Percentiles rank a stretch among this genome's conserved stretches.
Conservation (phyloP, 345 rosid species). For the Populus ilicifolia region DNA sequence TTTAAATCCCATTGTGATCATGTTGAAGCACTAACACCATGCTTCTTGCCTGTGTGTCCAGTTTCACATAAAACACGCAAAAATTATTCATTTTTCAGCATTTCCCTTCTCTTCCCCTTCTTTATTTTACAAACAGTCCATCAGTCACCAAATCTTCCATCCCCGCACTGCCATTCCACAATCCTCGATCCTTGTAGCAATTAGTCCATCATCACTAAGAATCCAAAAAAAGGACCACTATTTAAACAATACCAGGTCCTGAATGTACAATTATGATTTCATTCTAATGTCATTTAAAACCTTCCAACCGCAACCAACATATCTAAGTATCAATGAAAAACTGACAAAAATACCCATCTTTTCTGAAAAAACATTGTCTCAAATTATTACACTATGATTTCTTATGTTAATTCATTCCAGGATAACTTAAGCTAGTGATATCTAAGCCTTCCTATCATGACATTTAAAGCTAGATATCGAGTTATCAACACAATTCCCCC, state of each 20-base stretch:
- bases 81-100: background rate
- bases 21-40: background rate
- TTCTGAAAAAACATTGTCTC: background rate
- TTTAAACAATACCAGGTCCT: background rate
- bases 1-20: background rate
- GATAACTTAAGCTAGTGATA: background rate
- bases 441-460: background rate
- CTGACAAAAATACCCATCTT: background rate
- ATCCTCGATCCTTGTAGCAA: background rate
- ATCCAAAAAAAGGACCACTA: background rate
- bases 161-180: background rate
- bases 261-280: background rate
- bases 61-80: background rate
- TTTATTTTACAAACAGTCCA: background rate
- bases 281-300: background rate
- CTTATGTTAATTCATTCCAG: background rate
- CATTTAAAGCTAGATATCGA: background rate
- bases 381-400: background rate
- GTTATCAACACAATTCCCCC: background rate
- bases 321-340: background rate
- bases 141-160: background rate
- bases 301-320: background rate
- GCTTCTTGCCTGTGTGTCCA: background rate
- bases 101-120: background rate
- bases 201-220: background rate